Base-by-base conservation (phyloP, 176 grass and related monocot species). In the Oryza longistaminata region DNA sequence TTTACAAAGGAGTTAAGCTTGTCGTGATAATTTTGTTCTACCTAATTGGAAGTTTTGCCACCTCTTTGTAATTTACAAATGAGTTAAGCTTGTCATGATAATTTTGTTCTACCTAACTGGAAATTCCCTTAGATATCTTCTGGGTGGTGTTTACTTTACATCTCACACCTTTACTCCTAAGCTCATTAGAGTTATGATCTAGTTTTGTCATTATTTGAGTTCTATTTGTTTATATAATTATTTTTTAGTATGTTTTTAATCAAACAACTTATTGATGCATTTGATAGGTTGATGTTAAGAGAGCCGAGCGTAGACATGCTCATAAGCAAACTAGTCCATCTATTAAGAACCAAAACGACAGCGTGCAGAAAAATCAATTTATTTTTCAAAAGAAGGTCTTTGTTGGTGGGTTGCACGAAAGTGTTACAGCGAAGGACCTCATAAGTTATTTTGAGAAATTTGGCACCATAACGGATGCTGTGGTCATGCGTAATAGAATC, bases 381-480 rank as follows among this genome's bases (percentile, higher is more conserved):
- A 46, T 39, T 44, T 67, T 60, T 75, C 43, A 35, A 35, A 87
- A 88, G 9, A 93, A 97, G 76, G 69, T 97, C 2, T 97, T 94
- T 87, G 70, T 94, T 7, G 92, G 92, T 16, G 94, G 94, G 9
- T 64, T 97, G 16, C 68, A 76, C 7, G 60, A 83, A 17, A 81
- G 58, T 11, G 34, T 92, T 40, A 97, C 88, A 1, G 68, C 71
- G 27, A 55, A 70, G 3, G 77, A 94, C 2, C 55, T 97, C 1
- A 62, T 22, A 17, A n/a, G 2, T 77, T 97, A 90, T 43, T 97
- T 97, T 68, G 40, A 81, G 65, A 94, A 85, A 43, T 97, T 94
- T 83, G 94, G 94, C 6, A 70, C 1, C 0, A 86, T 97, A 78
- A 89, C 42, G 7, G 92, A 97, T 66, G 76, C 12, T 2, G 86